Base-by-base conservation (phyloP, 257 asterid genomes). In the Prunella vulgaris region DNA sequence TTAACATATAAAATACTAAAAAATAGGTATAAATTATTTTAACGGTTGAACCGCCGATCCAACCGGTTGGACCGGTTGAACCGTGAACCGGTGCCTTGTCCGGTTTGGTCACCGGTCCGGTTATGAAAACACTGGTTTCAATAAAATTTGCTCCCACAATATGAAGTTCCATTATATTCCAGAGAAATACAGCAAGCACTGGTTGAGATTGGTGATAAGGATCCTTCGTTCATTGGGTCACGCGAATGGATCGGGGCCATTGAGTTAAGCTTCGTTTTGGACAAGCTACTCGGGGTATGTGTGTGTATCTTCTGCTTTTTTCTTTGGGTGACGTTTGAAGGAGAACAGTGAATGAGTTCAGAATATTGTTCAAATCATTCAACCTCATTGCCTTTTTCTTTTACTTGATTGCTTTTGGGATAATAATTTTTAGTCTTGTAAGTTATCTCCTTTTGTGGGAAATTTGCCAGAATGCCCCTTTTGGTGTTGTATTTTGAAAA, bases 221-320 rank as follows among this genome's bases (percentile, higher is more conserved):
- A 90, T 77, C 93, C 95, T 37, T 86, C 97, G 48, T 90, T 93
- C 79, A 73, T 85, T 7, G 97, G 96, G 51, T 93, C 99, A 14
- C 95, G 90, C 5, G 97, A 93, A 64, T 93, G 99, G 97, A 93
- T 93, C 61, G 99, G 99, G 14, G 99, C 97, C 73, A 90, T 93
- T 52, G 99, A 93, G 86, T 81, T 93, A 25, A 93, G 96, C 77
- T 93, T 90, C 74, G 99, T 93, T 70, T 71, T 93, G 77, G 97
- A 93, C 86, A 93, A 90, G 82, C 90, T 93, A 37, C 88, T 93
- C 59, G 99, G 96, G 44, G 97, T 88, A 82, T 83, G 93, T 76
- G n/a, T n/a, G 24, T 56, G 27, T 4, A 54, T 60, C 64, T 44
- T 46, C 64, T 68, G 25, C 52, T n/a, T 20, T n/a, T 58, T 42